Evolutionary conservation across 2,329 filamentous ascomycete genomes (phyloP).

Genomic region (Raffaelea ambrosiae): DNA sequence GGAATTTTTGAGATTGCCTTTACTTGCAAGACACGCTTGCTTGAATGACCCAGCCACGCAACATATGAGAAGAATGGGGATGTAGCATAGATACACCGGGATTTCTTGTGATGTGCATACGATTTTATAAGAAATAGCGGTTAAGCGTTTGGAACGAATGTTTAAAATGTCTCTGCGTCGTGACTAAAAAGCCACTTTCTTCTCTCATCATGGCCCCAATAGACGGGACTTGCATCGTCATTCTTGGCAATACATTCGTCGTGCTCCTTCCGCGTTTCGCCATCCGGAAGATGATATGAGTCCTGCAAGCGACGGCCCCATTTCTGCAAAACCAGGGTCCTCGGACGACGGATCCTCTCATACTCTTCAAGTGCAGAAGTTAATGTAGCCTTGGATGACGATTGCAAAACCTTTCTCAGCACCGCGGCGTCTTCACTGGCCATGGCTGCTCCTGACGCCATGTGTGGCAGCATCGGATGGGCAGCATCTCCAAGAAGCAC

Average conservation of each 20-base stretch:
- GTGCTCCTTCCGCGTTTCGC: constrained; percentile 11
- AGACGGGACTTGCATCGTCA: constrained; percentile 14
- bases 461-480: constrained; percentile 39
- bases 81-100: too few species aligned
- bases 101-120: too few species aligned
- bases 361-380: constrained; percentile 6
- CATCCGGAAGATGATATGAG: constrained; percentile 16
- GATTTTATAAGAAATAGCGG: too few species aligned
- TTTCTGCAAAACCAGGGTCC: constrained; percentile 12
- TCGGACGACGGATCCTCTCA: constrained; percentile 11
- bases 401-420: constrained; percentile 8
- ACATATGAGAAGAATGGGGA: too few species aligned
- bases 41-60: too few species aligned
- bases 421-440: constrained; percentile 32
- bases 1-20: too few species aligned
- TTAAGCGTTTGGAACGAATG: too few species aligned
- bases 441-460: constrained; percentile 36
- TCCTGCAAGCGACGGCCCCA: constrained; percentile 15
- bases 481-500: constrained; percentile 33
- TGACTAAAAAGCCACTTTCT: constrained; percentile 24
- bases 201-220: constrained; percentile 18
- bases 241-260: constrained; percentile 12
- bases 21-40: too few species aligned
- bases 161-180: constrained; percentile 17
- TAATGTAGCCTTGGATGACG: not conserved